A percentile compares a stretch with the other conserved stretches of the same genome.
These are phyloP conservation scores for Trichoderma reesei DNA, from an alignment of 495 filamentous ascomycete genomes.

Conservation along the genomic window DNA sequence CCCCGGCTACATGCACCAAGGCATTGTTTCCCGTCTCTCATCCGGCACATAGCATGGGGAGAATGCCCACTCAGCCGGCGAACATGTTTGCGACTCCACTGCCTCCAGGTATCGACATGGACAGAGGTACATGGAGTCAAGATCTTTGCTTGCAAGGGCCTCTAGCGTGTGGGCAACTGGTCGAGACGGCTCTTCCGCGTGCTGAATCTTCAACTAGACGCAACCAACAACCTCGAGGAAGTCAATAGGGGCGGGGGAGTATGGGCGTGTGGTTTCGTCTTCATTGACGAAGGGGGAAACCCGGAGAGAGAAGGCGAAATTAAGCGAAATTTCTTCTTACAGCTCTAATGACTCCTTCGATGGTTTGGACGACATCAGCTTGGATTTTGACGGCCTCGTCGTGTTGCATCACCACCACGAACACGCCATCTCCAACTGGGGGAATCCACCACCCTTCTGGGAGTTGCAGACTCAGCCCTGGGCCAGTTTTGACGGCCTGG, in stretches of 20 bases:
- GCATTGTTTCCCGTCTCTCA: not conserved
- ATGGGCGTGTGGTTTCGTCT: not conserved
- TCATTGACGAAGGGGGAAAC: not conserved
- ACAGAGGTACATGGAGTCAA: not conserved
- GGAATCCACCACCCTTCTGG: too few relatives aligned
- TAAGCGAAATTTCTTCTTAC: not conserved
- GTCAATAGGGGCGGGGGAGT: not conserved
- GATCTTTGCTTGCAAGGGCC: not conserved
- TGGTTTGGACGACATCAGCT: too few relatives aligned
- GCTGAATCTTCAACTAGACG: not conserved
- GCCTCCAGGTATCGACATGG: not conserved
- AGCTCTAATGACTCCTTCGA: too few relatives aligned
- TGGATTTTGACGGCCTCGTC: too few relatives aligned
- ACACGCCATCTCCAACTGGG: too few relatives aligned
- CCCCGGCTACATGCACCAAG: slow-evolving; percentile 1
- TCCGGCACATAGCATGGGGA: not conserved
- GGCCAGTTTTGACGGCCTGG: not conserved
- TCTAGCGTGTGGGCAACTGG: not conserved
- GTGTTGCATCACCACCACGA: too few relatives aligned
- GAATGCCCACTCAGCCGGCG: not conserved
- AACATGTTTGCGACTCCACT: not conserved
- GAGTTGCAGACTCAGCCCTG: not conserved
- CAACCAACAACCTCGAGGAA: not conserved
- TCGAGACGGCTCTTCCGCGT: not conserved
- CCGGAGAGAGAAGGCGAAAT: not conserved